Evolutionary conservation across 192 early-diverging fungal genomes (phyloP).

Genomic region (Coemansia sp.): DNA sequence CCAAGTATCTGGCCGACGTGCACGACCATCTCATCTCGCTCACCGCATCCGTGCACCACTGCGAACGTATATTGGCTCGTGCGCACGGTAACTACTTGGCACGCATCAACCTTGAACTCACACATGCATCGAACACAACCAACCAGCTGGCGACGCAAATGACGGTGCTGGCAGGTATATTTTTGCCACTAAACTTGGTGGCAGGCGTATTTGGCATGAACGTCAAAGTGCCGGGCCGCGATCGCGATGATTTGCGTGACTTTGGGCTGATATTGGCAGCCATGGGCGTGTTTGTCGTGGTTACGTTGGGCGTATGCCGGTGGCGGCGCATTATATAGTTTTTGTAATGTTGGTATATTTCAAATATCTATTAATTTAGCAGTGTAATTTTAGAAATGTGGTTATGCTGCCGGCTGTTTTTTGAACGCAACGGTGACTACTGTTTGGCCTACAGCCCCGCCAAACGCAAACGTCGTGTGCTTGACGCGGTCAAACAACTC

Average conservation of each 20-base stretch:
- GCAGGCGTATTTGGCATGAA: slow-evolving; percentile 74
- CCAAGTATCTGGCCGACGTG: slow-evolving; percentile 34
- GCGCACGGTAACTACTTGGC: slow-evolving; percentile 86
- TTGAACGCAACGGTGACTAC: slow-evolving; percentile 81
- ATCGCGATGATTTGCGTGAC: slow-evolving; percentile 47
- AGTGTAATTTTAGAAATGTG: no score
- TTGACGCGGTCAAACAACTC: slow-evolving; percentile 68
- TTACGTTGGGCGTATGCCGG: slow-evolving; percentile 35
- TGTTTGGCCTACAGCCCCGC: slow-evolving; percentile 84
- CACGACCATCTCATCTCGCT: slow-evolving; percentile 77
- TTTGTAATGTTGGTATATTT: no score
- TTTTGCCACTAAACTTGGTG: slow-evolving; percentile 64
- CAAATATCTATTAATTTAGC: no score
- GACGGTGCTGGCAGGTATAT: slow-evolving; percentile 58
- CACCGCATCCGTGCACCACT: slow-evolving; percentile 76
- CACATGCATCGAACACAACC: slow-evolving; percentile 57
- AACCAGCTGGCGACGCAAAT: slow-evolving; percentile 49
- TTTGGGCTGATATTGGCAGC: slow-evolving; percentile 34
- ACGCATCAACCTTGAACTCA: slow-evolving; percentile 81
- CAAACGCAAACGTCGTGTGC: slow-evolving; percentile 86
- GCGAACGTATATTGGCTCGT: slow-evolving; percentile 74
- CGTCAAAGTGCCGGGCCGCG: slow-evolving; percentile 67
- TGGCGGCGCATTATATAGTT: slow-evolving; percentile 23
- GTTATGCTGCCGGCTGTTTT: background rate
- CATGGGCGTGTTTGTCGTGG: slow-evolving; percentile 36